phyloP scores from a whole-genome alignment of 805 yeast genomes.

The Candida endomychidarum region DNA sequence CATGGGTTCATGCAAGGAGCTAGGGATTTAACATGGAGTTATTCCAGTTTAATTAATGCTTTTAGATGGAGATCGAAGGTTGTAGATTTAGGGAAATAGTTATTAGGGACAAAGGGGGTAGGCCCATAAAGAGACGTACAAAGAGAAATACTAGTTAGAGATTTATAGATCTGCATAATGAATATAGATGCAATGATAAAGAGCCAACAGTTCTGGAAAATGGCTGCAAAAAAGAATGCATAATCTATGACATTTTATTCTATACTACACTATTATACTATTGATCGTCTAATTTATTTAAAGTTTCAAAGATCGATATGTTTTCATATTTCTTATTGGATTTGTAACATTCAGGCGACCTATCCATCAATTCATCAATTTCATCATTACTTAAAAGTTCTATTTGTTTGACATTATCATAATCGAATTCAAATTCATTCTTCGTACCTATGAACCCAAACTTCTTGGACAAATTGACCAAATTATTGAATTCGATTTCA shows the following conservation, averaged over 20 bases:
- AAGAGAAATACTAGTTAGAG: too few relatives aligned
- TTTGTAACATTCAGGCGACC: conserved; percentile 30
- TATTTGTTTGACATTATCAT: conserved; percentile 3
- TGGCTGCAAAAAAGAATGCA: background rate
- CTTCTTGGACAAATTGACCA: conserved; percentile 22
- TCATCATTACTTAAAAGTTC: conserved; percentile 30
- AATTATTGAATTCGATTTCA: conserved; percentile 21
- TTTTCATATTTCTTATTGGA: conserved; percentile 25
- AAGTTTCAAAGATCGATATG: conserved; percentile 37
- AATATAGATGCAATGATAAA: background rate
- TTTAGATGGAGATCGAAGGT: conserved; percentile 54
- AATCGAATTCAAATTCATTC: conserved; percentile 14
- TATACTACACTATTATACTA: background rate
- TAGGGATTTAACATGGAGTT: conserved; percentile 84
- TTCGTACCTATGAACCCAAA: conserved; percentile 13
- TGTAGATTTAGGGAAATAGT: too few relatives aligned
- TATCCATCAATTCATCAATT: conserved; percentile 41
- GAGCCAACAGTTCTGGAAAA: too few relatives aligned
- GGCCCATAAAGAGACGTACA: too few relatives aligned
- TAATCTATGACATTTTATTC: too few relatives aligned
- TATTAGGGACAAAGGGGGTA: too few relatives aligned
- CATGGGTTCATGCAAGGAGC: conserved; percentile 92
- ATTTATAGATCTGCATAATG: background rate
- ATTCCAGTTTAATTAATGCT: conserved; percentile 72
- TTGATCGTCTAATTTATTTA: conserved; percentile 33